Evolutionary conservation across 2,329 filamentous ascomycete species (phyloP), one percentile per base, ranked within the genome.

Genomic region (Monosporascus sp.): DNA sequence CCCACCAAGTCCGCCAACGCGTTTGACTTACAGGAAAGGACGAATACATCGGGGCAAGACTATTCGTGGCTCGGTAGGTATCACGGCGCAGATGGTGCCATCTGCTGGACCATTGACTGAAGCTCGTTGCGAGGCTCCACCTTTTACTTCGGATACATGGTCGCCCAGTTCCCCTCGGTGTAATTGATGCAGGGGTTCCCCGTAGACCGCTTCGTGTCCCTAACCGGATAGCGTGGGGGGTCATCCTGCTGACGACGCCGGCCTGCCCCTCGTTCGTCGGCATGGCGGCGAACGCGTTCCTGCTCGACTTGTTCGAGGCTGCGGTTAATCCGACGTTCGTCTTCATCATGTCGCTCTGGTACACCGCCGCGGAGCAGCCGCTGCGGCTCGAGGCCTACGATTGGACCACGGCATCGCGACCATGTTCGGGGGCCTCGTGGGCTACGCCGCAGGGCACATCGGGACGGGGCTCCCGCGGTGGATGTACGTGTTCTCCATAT

Each of bases 401-500:
- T 60, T 78, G 77, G 56, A 80, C 77, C 2, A 84, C 57, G 82
- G 82, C 2, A 72, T 85, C 14, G 82, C 80, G 2, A 82, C 80
- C 14, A 83, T 83, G 76, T 81, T 85, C 52, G 82, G 82, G n/a
- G 80, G 76, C 1, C 65, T 83, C 1, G 74, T 84, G 9, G 79
- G 79, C 1, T 84, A 84, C 57, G 82, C 78, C 11, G 70, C 82
- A 8, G 81, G 81, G 1, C 78, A 83, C 58, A 82, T 81, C 54
- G 73, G 68, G 5, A 64, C 63, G 1, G 64, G 64, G 7, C 61
- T 68, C 11, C 56, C 58, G 16, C 51, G 52, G 24, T 67, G 65
- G 66, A 67, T 66, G 62, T 69, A 68, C 44, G 65, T 83, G 20
- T 86, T 83, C 66, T 59, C 84, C 17, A 82, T 85, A 55, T 82